Evolutionary conservation across 306 rosid species (phyloP).

Genomic region (Albizia julibrissin): DNA sequence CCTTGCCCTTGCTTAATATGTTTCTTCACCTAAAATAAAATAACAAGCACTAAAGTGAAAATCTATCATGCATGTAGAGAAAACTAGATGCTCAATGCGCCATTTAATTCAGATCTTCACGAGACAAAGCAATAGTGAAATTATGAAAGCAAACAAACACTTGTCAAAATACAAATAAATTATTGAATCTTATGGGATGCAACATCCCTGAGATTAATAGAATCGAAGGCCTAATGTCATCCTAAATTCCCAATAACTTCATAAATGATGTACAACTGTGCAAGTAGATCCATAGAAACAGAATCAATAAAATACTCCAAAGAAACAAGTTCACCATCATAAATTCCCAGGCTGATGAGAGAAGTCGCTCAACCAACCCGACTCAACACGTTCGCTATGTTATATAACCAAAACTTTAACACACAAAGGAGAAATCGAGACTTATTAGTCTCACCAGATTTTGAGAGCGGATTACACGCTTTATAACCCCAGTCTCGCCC

Average conservation of each 20-base stretch:
- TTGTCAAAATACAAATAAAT: not conserved
- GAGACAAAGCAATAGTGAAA: not conserved
- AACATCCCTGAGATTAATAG: not conserved
- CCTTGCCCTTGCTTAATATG: slow-evolving; percentile 97
- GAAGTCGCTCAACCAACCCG: not conserved
- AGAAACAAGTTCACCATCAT: not conserved
- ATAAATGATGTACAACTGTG: not conserved
- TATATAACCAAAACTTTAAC: not conserved
- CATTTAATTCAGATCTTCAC: not conserved
- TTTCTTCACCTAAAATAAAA: slow-evolving; percentile 68
- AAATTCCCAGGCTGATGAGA: not conserved
- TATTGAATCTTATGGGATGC: not conserved
- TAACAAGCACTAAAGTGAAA: not conserved
- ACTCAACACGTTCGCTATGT: not conserved
- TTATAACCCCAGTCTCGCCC: slow-evolving; percentile 73
- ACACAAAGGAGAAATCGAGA: not conserved
- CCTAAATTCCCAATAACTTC: not conserved
- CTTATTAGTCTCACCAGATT: slow-evolving; percentile 59
- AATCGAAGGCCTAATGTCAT: not conserved
- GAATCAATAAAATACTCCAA: not conserved
- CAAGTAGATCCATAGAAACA: not conserved
- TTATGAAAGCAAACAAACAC: not conserved
- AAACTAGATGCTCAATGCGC: slow-evolving; percentile 2
- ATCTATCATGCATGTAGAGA: not conserved
- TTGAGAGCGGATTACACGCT: slow-evolving; percentile 86